A percentile compares a stretch with the other conserved stretches of the same genome.
Conservation (phyloP, 352 stramenopile genomes). For the Thraustochytrium sp. region DNA sequence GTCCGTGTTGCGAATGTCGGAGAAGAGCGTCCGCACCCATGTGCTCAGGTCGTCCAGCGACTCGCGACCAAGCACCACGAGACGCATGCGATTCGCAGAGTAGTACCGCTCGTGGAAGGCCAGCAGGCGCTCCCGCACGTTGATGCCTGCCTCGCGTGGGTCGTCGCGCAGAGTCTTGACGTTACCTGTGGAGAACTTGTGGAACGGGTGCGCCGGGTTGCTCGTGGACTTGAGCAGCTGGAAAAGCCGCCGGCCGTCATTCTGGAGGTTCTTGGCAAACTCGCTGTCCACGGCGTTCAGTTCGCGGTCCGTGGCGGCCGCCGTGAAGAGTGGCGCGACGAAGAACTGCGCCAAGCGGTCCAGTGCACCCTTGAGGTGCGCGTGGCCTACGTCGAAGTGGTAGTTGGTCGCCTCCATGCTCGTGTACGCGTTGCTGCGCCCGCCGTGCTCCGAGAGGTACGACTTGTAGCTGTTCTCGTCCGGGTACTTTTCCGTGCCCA, state of each 20-base stretch:
- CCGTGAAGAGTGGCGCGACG: no score
- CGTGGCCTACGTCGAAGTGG: constrained; percentile 86
- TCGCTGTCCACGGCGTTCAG: constrained; percentile 92
- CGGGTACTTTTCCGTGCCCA: no score
- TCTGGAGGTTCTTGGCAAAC: constrained; percentile 89
- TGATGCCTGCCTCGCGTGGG: constrained; percentile 57
- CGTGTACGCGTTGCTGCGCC: constrained; percentile 90
- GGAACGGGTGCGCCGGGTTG: constrained; percentile 62
- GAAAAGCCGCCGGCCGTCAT: constrained; percentile 69
- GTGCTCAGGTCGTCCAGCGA: constrained; percentile 64
- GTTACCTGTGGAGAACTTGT: constrained; percentile 80
- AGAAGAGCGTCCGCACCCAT: constrained; percentile 71
- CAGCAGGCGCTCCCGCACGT: constrained; percentile 61
- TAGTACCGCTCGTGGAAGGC: constrained; percentile 73
- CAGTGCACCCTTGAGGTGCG: constrained; percentile 69
- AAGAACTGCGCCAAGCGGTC: no score
- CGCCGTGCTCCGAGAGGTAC: constrained; percentile 84
- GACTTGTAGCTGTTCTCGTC: constrained; percentile 87
- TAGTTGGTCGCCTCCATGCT: constrained; percentile 91
- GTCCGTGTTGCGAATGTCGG: background rate
- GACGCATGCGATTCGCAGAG: constrained; percentile 69
- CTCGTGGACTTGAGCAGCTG: constrained; percentile 51
- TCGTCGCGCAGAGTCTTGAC: constrained; percentile 65
- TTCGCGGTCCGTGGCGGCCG: no score
- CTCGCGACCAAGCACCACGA: constrained; percentile 73